Percentiles rank a stretch among this genome's conserved stretches.
Conservation (phyloP, 768 basidiomycete species). For the Collybia nuda region DNA sequence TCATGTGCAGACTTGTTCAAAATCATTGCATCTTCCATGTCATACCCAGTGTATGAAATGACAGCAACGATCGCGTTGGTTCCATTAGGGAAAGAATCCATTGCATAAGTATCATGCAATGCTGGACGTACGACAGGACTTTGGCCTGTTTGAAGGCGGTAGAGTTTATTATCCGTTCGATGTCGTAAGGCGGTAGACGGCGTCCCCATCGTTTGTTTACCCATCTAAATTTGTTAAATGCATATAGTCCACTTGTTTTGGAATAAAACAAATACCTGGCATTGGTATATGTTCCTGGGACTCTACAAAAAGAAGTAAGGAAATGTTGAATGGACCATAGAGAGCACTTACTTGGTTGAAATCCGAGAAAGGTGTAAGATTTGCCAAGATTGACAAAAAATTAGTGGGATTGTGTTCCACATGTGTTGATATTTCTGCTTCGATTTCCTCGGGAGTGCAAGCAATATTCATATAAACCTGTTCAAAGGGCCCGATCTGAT, state of each 20-base stretch:
- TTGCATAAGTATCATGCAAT: slow-evolving; percentile 91
- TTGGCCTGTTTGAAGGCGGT: slow-evolving; percentile 93
- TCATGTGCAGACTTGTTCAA: slow-evolving; percentile 98
- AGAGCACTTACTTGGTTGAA: slow-evolving; percentile 83
- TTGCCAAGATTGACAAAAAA: slow-evolving; percentile 94
- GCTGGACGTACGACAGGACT: slow-evolving; percentile 91
- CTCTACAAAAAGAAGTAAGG: slow-evolving; percentile 43
- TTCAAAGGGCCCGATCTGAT: slow-evolving; percentile 94
- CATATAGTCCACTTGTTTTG: not conserved
- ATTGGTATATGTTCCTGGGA: slow-evolving; percentile 91
- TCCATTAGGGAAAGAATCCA: slow-evolving; percentile 98
- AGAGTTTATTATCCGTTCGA: slow-evolving; percentile 97
- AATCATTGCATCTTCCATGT: slow-evolving; percentile 99
- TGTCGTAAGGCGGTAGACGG: slow-evolving; percentile 89
- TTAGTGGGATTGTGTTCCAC: slow-evolving; percentile 94
- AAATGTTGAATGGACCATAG: slow-evolving; percentile 16
- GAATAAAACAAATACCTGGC: slow-evolving; percentile 55
- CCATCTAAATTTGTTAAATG: slow-evolving; percentile 67
- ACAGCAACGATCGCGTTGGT: slow-evolving; percentile 99
- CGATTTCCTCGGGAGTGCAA: slow-evolving; percentile 83
- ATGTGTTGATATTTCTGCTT: slow-evolving; percentile 76
- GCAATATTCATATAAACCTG: slow-evolving; percentile 99
- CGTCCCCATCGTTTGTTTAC: slow-evolving; percentile 99
- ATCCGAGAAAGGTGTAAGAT: slow-evolving; percentile 98
- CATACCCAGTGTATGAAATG: slow-evolving; percentile 99